Conservation (phyloP, 495 filamentous ascomycete genomes). For the Talaromyces nanjingensis region DNA sequence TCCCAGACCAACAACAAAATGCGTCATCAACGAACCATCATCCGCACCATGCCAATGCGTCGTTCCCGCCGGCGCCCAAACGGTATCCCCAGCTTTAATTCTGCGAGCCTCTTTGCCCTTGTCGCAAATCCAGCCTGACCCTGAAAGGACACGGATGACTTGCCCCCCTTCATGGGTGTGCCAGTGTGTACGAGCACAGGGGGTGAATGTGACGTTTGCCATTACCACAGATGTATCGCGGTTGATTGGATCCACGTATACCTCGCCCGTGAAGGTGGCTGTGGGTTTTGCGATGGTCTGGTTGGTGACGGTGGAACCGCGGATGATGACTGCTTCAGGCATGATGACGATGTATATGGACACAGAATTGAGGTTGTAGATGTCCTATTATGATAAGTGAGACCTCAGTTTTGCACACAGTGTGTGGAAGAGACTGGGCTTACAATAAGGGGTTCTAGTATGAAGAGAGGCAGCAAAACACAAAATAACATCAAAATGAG, state of each 20-base stretch:
- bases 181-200: conserved; percentile 21
- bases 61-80: conserved; percentile 19
- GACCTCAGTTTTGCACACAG: neutral
- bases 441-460: neutral
- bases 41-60: conserved; percentile 20
- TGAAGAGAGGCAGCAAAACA: neutral
- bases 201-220: conserved; percentile 18
- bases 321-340: neutral
- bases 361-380: neutral
- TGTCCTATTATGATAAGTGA: neutral
- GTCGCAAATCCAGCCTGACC: conserved; percentile 20
- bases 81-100: conserved; percentile 16
- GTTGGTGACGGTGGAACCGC: neutral
- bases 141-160: conserved; percentile 15
- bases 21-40: conserved; percentile 16
- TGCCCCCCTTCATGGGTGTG: conserved; percentile 20
- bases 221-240: conserved; percentile 8
- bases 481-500: neutral
- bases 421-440: neutral
- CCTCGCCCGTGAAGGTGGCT: conserved; percentile 17
- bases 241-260: conserved; percentile 15
- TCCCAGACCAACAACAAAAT: conserved; percentile 17
- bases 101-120: conserved; percentile 11
- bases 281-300: conserved; percentile 11
- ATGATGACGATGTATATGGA: neutral